Evolutionary conservation across 2,329 filamentous ascomycete species (phyloP).

Genomic region (Cucurbitaria berberidis): DNA sequence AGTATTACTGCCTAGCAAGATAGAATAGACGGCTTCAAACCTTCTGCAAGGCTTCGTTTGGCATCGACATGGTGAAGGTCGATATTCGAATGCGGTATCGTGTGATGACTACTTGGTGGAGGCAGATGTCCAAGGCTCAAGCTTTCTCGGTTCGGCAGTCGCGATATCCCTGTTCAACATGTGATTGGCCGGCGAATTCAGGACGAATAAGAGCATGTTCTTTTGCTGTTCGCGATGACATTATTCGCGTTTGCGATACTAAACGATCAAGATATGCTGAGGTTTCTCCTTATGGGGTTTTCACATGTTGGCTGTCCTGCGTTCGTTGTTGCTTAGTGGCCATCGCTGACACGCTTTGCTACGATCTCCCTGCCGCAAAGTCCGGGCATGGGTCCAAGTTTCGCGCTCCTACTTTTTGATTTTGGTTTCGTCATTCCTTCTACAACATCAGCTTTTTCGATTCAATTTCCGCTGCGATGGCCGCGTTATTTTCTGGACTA

Average conservation of each 20-base stretch:
- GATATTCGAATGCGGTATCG: conserved; percentile 15
- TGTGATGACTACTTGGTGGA: conserved; percentile 2
- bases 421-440: background rate
- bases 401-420: conserved; percentile 1
- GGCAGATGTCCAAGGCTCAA: conserved; percentile 21
- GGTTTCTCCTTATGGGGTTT: background rate
- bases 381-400: conserved; percentile 19
- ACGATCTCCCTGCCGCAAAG: conserved; percentile 23
- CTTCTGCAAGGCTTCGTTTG: conserved; percentile 93
- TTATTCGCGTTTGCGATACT: background rate
- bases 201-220: conserved; percentile 10
- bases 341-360: conserved; percentile 14
- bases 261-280: background rate
- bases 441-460: background rate
- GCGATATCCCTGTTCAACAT: conserved; percentile 10
- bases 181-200: conserved; percentile 24
- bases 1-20: background rate
- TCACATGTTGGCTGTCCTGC: background rate
- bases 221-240: conserved; percentile 2
- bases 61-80: conserved; percentile 76
- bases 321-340: conserved; percentile 5
- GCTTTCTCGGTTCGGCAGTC: conserved; percentile 27
- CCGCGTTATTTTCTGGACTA: conserved; percentile 46
- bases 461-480: conserved; percentile 24
- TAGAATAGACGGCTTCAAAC: conserved; percentile 53